Conservation (phyloP, 495 filamentous ascomycete genomes). For the Baudoinia panamericana region DNA sequence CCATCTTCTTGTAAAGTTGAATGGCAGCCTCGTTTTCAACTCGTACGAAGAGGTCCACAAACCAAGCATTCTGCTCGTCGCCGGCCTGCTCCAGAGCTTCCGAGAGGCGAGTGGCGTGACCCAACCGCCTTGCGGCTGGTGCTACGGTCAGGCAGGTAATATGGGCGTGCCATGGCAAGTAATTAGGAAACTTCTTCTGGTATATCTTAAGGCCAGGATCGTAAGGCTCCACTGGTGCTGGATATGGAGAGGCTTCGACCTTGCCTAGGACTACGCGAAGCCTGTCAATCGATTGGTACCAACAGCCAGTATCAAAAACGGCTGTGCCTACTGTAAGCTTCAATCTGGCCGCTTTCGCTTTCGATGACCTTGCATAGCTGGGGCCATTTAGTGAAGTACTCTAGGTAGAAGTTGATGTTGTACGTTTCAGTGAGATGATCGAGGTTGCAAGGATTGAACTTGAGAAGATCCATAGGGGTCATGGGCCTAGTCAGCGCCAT, state of each 20-base stretch:
- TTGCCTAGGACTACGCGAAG: conserved; percentile 89
- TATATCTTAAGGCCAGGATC: conserved; percentile 36
- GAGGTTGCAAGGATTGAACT: conserved; percentile 73
- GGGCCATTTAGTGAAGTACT: conserved; percentile 90
- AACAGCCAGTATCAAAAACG: no score
- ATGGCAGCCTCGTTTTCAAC: conserved; percentile 78
- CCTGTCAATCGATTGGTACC: no score
- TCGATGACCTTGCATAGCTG: conserved; percentile 81
- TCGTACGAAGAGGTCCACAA: conserved; percentile 88
- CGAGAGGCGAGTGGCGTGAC: conserved; percentile 69
- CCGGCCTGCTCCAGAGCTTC: conserved; percentile 65
- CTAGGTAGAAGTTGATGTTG: conserved; percentile 84
- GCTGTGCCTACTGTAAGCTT: conserved; percentile 68
- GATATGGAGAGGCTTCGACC: conserved; percentile 66
- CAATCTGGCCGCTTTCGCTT: conserved; percentile 60
- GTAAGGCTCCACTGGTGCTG: conserved; percentile 48
- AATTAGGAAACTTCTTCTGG: conserved; percentile 37
- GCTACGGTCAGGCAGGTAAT: conserved; percentile 93
- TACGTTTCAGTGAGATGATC: conserved; percentile 95
- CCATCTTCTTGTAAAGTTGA: conserved; percentile 77
- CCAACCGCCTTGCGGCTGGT: conserved; percentile 69
- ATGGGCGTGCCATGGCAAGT: conserved; percentile 94
- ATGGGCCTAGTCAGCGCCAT: conserved; percentile 47
- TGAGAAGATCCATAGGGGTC: conserved; percentile 58
- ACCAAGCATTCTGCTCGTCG: conserved; percentile 75